These are phyloP conservation scores for Metschnikowia koreensis DNA, from an alignment of 805 yeast species.

Conservation along the genomic window DNA sequence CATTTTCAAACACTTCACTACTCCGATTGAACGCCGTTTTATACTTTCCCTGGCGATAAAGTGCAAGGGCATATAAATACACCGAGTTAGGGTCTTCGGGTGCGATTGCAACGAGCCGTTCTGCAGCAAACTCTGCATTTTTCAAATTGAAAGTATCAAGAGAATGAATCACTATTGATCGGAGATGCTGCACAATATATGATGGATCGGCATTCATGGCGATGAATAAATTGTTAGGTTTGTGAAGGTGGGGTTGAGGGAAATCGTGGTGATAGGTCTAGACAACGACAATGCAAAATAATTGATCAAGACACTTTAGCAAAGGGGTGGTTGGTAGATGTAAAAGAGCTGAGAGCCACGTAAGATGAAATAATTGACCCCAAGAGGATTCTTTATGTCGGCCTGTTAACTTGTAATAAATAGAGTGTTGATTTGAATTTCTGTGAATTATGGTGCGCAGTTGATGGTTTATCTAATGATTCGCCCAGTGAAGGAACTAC, in stretches of 20 bases:
- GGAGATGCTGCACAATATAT: constrained; percentile 42
- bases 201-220: constrained; percentile 19
- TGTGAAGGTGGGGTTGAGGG: neutral
- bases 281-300: neutral
- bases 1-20: constrained; percentile 31
- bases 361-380: too few relatives aligned
- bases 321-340: neutral
- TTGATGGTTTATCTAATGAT: neutral
- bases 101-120: constrained; percentile 67
- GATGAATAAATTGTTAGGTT: neutral
- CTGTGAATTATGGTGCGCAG: constrained; percentile 2
- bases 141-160: constrained; percentile 65
- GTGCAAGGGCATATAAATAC: constrained; percentile 68
- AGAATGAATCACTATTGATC: constrained; percentile 63
- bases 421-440: neutral
- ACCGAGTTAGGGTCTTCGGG: constrained; percentile 56
- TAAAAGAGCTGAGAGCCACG: too few relatives aligned
- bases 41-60: constrained; percentile 56
- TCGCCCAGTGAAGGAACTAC: neutral
- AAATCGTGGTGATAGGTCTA: neutral
- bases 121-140: constrained; percentile 86
- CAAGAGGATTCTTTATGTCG: too few relatives aligned
- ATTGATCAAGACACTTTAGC: neutral
- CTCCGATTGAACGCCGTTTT: constrained; percentile 57
- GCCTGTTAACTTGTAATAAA: too few relatives aligned